Percentiles rank a stretch among this genome's conserved stretches.
These are phyloP conservation scores for Lactarius trivialis DNA, from an alignment of 768 basidiomycete species.

Conservation along the genomic window DNA sequence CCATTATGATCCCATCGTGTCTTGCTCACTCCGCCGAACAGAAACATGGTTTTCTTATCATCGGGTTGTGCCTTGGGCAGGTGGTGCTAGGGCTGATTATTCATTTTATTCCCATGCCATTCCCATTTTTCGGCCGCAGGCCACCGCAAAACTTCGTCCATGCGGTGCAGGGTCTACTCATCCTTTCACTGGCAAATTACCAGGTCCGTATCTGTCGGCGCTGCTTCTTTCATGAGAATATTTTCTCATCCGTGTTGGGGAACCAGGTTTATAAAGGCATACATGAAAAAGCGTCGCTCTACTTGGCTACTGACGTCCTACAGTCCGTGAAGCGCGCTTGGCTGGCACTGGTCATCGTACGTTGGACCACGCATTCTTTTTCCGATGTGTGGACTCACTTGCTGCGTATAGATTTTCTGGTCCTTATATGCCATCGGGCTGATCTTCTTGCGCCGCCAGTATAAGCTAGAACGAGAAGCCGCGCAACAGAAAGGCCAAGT, in stretches of 20 bases:
- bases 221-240: not conserved
- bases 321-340: conserved; percentile 7
- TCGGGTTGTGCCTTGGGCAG: conserved; percentile 49
- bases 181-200: conserved; percentile 47
- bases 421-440: conserved; percentile 3
- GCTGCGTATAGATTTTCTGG: conserved; percentile 7
- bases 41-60: conserved; percentile 45
- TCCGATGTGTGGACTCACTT: not conserved
- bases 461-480: conserved; percentile 8
- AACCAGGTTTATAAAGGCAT: conserved; percentile 9
- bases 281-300: conserved; percentile 17
- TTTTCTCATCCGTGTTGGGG: no score
- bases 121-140: conserved; percentile 30
- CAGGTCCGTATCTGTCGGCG: conserved; percentile 27
- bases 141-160: conserved; percentile 38
- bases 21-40: conserved; percentile 24
- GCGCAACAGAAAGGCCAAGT: conserved; percentile 3
- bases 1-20: no score
- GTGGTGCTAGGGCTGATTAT: conserved; percentile 42
- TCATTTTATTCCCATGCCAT: conserved; percentile 44
- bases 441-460: conserved; percentile 10
- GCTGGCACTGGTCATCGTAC: conserved; percentile 15
- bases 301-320: conserved; percentile 5
- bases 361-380: not conserved
- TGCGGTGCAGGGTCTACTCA: conserved; percentile 45